A percentile compares a stretch with the other conserved stretches of the same genome.
Conservation (phyloP, 768 basidiomycete species). For the Boletales sp. region DNA sequence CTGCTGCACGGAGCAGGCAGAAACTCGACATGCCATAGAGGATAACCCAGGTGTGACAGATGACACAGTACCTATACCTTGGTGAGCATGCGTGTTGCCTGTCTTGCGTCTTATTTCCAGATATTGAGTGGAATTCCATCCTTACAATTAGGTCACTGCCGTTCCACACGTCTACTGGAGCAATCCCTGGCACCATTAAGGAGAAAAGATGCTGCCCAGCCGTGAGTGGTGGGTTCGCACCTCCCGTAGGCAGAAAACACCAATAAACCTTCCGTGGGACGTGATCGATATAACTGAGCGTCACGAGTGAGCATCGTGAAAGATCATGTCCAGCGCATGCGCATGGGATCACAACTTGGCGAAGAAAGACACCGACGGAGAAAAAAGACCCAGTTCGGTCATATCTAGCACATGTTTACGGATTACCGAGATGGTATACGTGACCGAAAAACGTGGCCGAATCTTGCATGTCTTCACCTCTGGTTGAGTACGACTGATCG, state of each 20-base stretch:
- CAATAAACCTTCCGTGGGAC: constrained; percentile 60
- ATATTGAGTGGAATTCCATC: no score
- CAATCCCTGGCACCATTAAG: constrained; percentile 15
- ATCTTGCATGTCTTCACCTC: no score
- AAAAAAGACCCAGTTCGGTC: no score
- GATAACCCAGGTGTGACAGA: not conserved
- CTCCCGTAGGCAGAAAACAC: constrained; percentile 62
- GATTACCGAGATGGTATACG: no score
- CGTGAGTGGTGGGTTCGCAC: constrained; percentile 42
- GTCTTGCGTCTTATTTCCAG: no score
- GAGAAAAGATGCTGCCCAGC: not conserved
- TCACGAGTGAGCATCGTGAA: constrained; percentile 23
- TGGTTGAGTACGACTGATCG: no score
- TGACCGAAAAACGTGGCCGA: no score
- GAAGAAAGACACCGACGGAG: no score
- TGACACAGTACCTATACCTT: no score
- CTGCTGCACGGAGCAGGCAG: not conserved
- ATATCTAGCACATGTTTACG: no score
- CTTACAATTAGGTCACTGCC: constrained; percentile 2
- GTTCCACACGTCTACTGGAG: constrained; percentile 20
- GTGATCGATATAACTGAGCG: constrained; percentile 62
- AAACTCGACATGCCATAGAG: not conserved
- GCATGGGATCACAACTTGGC: no score
- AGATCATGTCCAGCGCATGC: constrained; percentile 53
- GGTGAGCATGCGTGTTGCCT: no score